These are phyloP conservation scores for Rhododendron simsii DNA, from an alignment of 148 eudicot species.

Conservation along the genomic window DNA sequence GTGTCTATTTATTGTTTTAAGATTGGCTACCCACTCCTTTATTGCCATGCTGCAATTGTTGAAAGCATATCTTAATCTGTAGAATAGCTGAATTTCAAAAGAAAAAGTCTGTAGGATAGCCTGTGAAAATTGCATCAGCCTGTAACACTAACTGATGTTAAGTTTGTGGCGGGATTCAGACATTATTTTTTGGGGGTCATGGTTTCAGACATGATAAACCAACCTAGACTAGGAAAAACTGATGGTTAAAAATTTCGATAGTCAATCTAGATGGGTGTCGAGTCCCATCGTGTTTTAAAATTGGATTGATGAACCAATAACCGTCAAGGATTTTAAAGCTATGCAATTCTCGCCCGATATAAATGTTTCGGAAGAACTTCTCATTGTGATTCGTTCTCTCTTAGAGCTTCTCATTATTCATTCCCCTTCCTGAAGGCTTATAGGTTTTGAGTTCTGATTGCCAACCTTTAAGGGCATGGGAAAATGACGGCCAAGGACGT, in stretches of 20 bases:
- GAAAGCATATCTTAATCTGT: neutral
- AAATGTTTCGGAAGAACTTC: neutral
- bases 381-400: neutral
- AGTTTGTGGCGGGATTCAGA: neutral
- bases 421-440: neutral
- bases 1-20: neutral
- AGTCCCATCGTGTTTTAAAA: neutral
- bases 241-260: neutral
- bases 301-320: neutral
- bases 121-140: neutral
- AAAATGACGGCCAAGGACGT: no score
- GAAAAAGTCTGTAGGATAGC: neutral
- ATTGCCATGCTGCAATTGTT: neutral
- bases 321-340: neutral
- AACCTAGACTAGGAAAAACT: neutral
- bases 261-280: neutral
- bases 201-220: slow-evolving; percentile 1
- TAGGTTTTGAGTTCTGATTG: neutral
- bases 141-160: neutral
- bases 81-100: neutral
- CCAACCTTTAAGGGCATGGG: neutral
- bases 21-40: neutral
- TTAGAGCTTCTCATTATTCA: neutral
- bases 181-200: neutral
- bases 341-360: neutral